Evolutionary conservation across 2,329 filamentous ascomycete species (phyloP).

Genomic region (Ilyonectria robusta): DNA sequence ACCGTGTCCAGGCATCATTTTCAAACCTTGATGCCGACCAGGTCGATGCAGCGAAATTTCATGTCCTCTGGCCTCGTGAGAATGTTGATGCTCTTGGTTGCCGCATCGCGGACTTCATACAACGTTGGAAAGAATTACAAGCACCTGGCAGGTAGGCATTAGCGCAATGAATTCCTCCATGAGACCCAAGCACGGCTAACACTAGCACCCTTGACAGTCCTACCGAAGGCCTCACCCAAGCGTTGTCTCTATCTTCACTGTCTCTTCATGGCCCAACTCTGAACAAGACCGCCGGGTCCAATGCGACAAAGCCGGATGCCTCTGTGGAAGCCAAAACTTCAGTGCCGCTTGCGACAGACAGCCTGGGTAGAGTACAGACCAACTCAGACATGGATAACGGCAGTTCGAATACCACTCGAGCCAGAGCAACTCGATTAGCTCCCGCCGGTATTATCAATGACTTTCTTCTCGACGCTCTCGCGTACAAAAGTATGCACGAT

Average conservation of each 20-base stretch:
- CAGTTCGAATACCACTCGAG: not conserved
- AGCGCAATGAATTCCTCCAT: not conserved
- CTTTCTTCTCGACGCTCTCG: conserved; percentile 50
- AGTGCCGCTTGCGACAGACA: not conserved
- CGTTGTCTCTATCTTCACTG: not conserved
- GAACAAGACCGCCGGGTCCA: not conserved
- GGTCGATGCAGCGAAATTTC: conserved; percentile 26
- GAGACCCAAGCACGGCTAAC: not conserved
- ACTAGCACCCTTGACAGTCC: not conserved
- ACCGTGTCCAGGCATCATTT: conserved; percentile 18
- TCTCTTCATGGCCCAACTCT: not conserved
- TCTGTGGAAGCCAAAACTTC: not conserved
- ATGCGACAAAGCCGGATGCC: not conserved
- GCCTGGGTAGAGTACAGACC: not conserved
- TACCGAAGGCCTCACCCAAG: not conserved
- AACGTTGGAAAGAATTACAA: not conserved
- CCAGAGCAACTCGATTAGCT: conserved; percentile 12
- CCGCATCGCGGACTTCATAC: conserved; percentile 8
- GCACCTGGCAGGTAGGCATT: not conserved
- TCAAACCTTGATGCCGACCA: not conserved
- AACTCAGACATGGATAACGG: not conserved
- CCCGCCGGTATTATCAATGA: conserved; percentile 46
- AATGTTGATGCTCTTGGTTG: conserved; percentile 8
- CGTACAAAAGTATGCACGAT: conserved; percentile 52
- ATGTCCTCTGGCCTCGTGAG: conserved; percentile 36